Evolutionary conservation across 2,329 filamentous ascomycete species (phyloP).

Genomic region (Coniella lustricola): DNA sequence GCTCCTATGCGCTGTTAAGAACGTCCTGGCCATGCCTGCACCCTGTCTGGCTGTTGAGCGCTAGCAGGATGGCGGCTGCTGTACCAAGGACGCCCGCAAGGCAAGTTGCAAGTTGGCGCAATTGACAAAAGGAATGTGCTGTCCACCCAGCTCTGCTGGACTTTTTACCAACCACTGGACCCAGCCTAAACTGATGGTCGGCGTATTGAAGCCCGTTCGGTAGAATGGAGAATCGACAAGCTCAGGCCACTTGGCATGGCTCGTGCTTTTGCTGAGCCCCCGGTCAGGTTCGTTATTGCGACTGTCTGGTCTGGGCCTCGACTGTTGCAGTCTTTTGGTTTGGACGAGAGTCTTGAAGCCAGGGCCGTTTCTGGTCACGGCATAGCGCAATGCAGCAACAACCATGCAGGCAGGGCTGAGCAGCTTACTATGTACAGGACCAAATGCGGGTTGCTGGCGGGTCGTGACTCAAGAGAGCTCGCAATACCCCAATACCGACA

Average conservation of each 20-base stretch:
- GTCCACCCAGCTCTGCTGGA: not conserved
- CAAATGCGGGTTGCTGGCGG: not conserved
- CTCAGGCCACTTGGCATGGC: not conserved
- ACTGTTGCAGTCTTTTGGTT: too few species aligned
- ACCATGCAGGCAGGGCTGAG: conserved; percentile 2
- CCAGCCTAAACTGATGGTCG: not conserved
- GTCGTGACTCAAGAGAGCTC: too few species aligned
- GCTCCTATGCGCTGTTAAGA: conserved; percentile 17
- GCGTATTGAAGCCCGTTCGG: too few species aligned
- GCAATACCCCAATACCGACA: too few species aligned
- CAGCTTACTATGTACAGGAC: not conserved
- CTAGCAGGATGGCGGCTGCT: conserved; percentile 1
- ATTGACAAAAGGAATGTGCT: too few species aligned
- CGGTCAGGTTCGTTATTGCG: not conserved
- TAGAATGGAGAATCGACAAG: not conserved
- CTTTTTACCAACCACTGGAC: conserved; percentile 9
- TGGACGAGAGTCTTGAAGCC: not conserved
- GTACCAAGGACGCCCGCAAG: conserved; percentile 10
- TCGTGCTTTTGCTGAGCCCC: too few species aligned
- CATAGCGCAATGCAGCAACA: conserved; percentile 6
- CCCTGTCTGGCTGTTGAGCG: conserved; percentile 24
- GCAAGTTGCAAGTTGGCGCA: too few species aligned
- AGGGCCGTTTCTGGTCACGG: not conserved
- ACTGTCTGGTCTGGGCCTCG: not conserved
- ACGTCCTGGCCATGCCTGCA: conserved; percentile 20